phyloP scores from a whole-genome alignment of 2,329 filamentous ascomycete genomes.

The Calonectria montana region DNA sequence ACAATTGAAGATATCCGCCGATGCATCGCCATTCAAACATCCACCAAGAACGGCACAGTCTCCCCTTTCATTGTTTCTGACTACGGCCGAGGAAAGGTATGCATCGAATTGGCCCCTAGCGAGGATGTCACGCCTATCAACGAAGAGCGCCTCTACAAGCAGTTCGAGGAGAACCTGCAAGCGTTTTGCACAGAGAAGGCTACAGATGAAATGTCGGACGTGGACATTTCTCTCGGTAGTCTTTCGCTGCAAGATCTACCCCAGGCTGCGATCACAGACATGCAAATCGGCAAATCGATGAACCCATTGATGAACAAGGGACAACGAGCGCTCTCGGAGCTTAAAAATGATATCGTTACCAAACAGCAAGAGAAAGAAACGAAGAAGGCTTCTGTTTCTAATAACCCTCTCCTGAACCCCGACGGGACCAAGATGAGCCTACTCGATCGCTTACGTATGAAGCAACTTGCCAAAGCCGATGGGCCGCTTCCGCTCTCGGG shows the following conservation, averaged over 20 bases:
- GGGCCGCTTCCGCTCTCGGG: conserved; percentile 69
- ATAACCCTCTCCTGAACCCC: conserved; percentile 50
- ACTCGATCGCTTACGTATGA: conserved; percentile 80
- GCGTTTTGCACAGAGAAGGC: conserved; percentile 54
- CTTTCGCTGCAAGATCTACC: conserved; percentile 64
- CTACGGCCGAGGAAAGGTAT: conserved; percentile 67
- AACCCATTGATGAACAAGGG: conserved; percentile 73
- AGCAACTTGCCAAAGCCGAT: conserved; percentile 68
- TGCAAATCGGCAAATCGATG: conserved; percentile 52
- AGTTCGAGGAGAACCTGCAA: conserved; percentile 65
- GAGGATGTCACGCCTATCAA: conserved; percentile 55
- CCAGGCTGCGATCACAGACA: conserved; percentile 49
- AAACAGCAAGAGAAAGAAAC: conserved; percentile 61
- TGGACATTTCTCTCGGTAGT: conserved; percentile 42
- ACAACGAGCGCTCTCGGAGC: conserved; percentile 74
- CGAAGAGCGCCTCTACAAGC: conserved; percentile 63
- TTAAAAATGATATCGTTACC: conserved; percentile 70
- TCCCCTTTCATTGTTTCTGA: conserved; percentile 60
- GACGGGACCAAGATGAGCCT: conserved; percentile 71
- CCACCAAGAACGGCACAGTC: conserved; percentile 44
- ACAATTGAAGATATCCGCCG: conserved; percentile 73
- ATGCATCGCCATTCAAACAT: conserved; percentile 71
- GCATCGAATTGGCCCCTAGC: conserved; percentile 64
- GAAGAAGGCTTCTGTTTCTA: conserved; percentile 48
- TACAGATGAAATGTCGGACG: conserved; percentile 36